Percentiles rank a stretch among this genome's conserved stretches.
phyloP scores from a whole-genome alignment of 192 early-diverging fungal species.

The Coemansia asiatica region DNA sequence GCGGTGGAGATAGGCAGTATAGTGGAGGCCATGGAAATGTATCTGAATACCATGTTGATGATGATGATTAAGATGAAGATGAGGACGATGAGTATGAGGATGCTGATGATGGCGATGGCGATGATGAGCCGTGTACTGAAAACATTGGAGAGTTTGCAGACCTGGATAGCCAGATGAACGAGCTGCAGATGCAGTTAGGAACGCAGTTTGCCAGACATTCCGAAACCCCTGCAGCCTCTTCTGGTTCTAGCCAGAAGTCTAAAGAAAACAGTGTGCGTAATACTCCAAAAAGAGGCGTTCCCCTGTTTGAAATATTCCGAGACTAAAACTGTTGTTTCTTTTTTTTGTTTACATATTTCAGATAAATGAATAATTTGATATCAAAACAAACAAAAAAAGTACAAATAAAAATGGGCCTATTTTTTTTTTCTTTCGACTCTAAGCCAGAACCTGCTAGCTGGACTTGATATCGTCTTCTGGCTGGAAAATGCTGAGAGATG shows the following conservation, averaged over 20 bases:
- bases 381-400: background rate
- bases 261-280: background rate
- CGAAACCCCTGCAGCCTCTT: background rate
- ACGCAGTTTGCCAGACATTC: constrained; percentile 3
- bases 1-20: background rate
- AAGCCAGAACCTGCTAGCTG: background rate
- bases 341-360: background rate
- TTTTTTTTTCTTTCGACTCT: background rate
- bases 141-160: constrained; percentile 51
- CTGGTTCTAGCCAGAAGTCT: background rate
- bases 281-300: background rate
- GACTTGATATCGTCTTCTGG: background rate
- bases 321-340: background rate
- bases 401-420: background rate
- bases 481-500: background rate
- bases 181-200: constrained; percentile 42
- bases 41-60: background rate
- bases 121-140: constrained; percentile 42
- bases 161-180: constrained; percentile 43
- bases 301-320: constrained; percentile 7
- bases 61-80: constrained; percentile 7
- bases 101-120: constrained; percentile 32
- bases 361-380: background rate
- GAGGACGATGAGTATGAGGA: constrained; percentile 42
- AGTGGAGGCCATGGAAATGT: background rate